These are phyloP conservation scores for Saussurea involucrata DNA, from an alignment of 129 eudicot species.

Conservation along the genomic window DNA sequence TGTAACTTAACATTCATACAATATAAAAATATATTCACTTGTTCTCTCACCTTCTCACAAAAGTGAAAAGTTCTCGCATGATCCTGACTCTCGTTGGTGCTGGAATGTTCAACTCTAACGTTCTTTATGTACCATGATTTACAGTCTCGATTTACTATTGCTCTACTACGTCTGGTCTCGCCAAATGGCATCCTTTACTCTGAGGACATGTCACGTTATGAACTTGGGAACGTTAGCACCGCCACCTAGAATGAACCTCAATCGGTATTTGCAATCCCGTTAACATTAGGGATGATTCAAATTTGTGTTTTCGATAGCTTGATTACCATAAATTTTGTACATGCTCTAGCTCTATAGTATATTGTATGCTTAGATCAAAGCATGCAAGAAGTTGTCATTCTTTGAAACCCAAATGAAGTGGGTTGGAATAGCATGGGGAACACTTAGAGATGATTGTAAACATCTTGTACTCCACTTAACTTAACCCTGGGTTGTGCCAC, in stretches of 20 bases:
- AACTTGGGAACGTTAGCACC: conserved; percentile 40
- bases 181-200: conserved; percentile 66
- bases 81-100: background rate
- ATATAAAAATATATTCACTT: background rate
- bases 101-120: background rate
- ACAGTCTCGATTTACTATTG: conserved; percentile 71
- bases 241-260: conserved; percentile 42
- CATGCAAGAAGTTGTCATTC: conserved; percentile 11
- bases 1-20: background rate
- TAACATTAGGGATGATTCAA: background rate
- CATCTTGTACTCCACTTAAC: background rate
- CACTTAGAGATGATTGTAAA: background rate
- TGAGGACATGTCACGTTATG: conserved; percentile 50
- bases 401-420: conserved; percentile 6
- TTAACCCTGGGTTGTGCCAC: background rate
- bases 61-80: background rate
- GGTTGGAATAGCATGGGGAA: conserved; percentile 6
- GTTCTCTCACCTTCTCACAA: background rate
- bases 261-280: conserved; percentile 10
- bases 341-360: conserved; percentile 8
- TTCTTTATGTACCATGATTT: conserved; percentile 1
- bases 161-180: conserved; percentile 64
- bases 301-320: background rate
- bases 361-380: conserved; percentile 16
- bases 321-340: conserved; percentile 18